These are phyloP conservation scores for Alternaria triticimaculans DNA, from an alignment of 2,329 filamentous ascomycete species.

Conservation along the genomic window DNA sequence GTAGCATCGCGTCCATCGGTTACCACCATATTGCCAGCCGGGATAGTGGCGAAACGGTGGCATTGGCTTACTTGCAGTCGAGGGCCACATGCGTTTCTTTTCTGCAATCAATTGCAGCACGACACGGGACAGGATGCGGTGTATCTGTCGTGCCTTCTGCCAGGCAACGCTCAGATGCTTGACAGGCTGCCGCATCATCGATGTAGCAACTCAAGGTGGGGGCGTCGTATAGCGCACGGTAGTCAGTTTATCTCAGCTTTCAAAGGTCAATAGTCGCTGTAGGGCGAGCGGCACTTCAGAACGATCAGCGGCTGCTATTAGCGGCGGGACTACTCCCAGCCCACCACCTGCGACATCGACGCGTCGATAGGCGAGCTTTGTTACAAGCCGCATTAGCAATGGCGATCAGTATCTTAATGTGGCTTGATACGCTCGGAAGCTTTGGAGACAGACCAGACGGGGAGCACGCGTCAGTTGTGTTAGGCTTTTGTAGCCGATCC, in stretches of 20 bases:
- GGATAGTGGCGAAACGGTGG: not conserved
- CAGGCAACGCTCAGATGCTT: not conserved
- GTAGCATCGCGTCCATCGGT: not conserved
- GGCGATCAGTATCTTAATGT: slow-evolving; percentile 4
- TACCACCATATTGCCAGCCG: not conserved
- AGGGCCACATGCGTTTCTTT: not conserved
- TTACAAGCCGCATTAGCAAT: slow-evolving; percentile 1
- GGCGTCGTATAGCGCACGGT: not conserved
- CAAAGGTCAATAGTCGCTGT: not conserved
- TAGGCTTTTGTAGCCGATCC: not conserved
- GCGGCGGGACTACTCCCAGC: not conserved
- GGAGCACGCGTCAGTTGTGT: not conserved
- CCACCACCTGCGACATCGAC: not conserved
- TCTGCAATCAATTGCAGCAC: not conserved
- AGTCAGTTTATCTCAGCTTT: not conserved
- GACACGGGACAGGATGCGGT: not conserved
- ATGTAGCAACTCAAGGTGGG: not conserved
- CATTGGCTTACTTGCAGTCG: not conserved
- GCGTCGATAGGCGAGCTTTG: not conserved
- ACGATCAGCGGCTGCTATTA: not conserved
- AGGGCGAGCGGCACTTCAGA: not conserved
- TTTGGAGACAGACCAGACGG: not conserved
- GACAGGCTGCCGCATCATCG: not conserved
- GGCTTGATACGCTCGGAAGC: not conserved
- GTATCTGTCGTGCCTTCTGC: not conserved